Evolutionary conservation across 768 basidiomycete species (phyloP).

Genomic region (Amanita muscaria): DNA sequence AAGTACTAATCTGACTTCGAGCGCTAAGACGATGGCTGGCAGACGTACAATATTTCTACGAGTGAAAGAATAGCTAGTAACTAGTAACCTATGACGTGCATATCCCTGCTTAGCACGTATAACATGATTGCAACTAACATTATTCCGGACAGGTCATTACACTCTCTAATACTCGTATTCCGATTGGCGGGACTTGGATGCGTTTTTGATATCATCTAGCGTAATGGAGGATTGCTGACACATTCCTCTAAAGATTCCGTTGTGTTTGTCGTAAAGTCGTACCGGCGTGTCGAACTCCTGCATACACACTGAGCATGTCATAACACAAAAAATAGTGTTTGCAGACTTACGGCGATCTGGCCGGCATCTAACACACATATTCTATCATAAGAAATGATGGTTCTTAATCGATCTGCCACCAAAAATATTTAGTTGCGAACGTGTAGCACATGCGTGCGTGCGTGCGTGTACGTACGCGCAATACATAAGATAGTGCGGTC

Average conservation of each 20-base stretch:
- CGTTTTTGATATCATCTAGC: slow-evolving; percentile 54
- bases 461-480: slow-evolving; percentile 74
- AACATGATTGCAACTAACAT: no score
- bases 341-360: slow-evolving; percentile 48
- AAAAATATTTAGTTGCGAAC: background rate
- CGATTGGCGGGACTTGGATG: slow-evolving; percentile 19
- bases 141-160: no score
- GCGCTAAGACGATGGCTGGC: no score
- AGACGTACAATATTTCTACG: no score
- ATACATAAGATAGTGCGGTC: slow-evolving; percentile 85
- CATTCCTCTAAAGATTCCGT: slow-evolving; percentile 79
- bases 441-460: no score
- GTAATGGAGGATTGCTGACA: no score
- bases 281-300: no score
- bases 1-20: no score
- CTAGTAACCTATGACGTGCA: no score
- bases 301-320: slow-evolving; percentile 19
- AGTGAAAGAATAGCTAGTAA: no score
- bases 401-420: slow-evolving; percentile 71
- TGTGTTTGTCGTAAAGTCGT: slow-evolving; percentile 43
- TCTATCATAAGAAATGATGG: slow-evolving; percentile 82
- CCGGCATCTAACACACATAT: slow-evolving; percentile 86
- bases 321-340: background rate
- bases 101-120: no score
- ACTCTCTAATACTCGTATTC: no score